Base-by-base conservation (phyloP, 257 asterid species). In the Fraxinus pennsylvanica region DNA sequence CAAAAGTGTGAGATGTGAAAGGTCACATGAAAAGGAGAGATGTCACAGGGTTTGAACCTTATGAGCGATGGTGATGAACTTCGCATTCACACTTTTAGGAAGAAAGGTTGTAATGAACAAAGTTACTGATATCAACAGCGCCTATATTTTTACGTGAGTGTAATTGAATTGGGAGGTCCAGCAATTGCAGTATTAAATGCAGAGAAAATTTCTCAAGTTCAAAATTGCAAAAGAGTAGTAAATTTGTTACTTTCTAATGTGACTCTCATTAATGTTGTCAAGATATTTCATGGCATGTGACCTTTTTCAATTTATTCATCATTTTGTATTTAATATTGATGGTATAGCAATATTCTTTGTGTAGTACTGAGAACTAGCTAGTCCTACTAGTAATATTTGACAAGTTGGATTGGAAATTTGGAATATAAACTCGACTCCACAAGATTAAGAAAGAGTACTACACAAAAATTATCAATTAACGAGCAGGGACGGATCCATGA, bases 11-110 rank as follows among this genome's bases (percentile, higher is more conserved):
- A 85, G 80, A 68, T 52, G 82, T 67, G 76, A 81, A 84, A 76
- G 78, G 74, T 90, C 93, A 89, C 91, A 88, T 90, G 93, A 90
- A 90, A 87, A 71, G 70, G 79, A 72, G 70, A 41, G 9, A 17
- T 17, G 78, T 85, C 85, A 81, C 87, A 84, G 75, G 79, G 72
- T 32, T 79, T 77, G 76, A 86, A 30, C 82, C 76, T 19, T 81
- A 47, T 74, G 68, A 81, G 78, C 80, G 61, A 86, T 80, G 75
- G 76, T 14, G 80, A 71, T 32, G 74, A 77, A 38, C 59, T 80
- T 80, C 7, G 19, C 38, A 50, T 5, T 87, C 88, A 84, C 87
- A 36, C 79, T 47, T 84, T 80, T 79, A 73, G 74, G 19, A 77
- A 69, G 67, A 85, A 25, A 59, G 78, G 76, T 78, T 50, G 72